These are phyloP conservation scores for Saturnispora quitensis DNA, from an alignment of 805 yeast genomes.

Conservation along the genomic window DNA sequence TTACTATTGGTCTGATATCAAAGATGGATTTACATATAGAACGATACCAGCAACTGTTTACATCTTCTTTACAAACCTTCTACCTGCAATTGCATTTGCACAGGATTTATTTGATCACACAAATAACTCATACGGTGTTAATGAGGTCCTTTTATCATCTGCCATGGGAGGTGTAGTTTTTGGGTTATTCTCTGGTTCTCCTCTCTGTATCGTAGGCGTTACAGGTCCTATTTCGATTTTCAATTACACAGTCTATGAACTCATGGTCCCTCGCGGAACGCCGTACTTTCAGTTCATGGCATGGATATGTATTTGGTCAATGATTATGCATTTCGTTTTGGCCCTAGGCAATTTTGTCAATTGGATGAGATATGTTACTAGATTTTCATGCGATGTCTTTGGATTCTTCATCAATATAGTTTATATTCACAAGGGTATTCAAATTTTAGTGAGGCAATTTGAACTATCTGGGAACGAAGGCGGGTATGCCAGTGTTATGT, in stretches of 20 bases:
- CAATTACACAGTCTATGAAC: conserved; percentile 79
- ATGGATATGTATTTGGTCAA: conserved; percentile 90
- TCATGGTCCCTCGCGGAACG: conserved; percentile 45
- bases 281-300: conserved; percentile 85
- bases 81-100: conserved; percentile 94
- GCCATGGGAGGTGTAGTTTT: conserved; percentile 87
- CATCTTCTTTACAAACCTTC: conserved; percentile 79
- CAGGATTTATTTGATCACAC: conserved; percentile 96
- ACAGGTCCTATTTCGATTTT: conserved; percentile 94
- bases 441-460: conserved; percentile 69
- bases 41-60: conserved; percentile 77
- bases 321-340: conserved; percentile 66
- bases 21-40: conserved; percentile 75
- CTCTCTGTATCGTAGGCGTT: conserved; percentile 91
- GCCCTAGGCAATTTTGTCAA: conserved; percentile 63
- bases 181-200: conserved; percentile 83
- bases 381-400: conserved; percentile 85
- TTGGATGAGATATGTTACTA: conserved; percentile 60
- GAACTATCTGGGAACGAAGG: conserved; percentile 24
- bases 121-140: conserved; percentile 77
- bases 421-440: conserved; percentile 85
- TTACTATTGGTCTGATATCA: conserved; percentile 67
- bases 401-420: conserved; percentile 86
- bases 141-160: conserved; percentile 74
- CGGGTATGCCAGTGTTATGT: conserved; percentile 58